Evolutionary conservation across 2,329 filamentous ascomycete species (phyloP), one percentile per base, ranked within the genome.

Genomic region (Aureobasidium namibiae): DNA sequence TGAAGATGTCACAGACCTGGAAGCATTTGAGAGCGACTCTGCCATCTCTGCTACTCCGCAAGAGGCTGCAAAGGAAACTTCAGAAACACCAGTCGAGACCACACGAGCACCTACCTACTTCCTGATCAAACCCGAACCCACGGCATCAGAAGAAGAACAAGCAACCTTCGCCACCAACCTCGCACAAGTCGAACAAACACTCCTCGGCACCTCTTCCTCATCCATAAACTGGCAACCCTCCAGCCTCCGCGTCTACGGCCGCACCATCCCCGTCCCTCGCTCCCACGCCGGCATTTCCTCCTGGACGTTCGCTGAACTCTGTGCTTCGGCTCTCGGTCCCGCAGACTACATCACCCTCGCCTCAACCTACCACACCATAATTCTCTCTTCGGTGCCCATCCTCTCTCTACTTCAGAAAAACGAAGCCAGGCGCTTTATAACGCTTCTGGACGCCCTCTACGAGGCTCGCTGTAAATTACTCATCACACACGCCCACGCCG

Each of bases 271-370:
- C 1, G 79, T 90, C 2, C 83, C 85, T 1, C 76, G 76, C 3
- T 80, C 86, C 38, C 73, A 80, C 62, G 39, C 53, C 9, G 45
- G 45, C 26, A 53, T 44, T 7, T 72, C 78, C 24, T 80, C 85
- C 46, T 90, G 87, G 82, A 80, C 82, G 10, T 94, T 92, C 65
- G 67, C 77, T 14, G 80, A 87, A 36, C 80, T 92, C 1, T 90
- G 88, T 60, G 79, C 80, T 61, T 74, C 72, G 6, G 77, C 78
- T 1, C 84, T 91, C 45, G 89, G 89, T 0, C 88, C 89, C 1
- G 89, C 89, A 29, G 89, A 94, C 74, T 94, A 92, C 72, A 88
- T 92, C 58, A 88, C 87, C 1, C 81, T 94, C 69, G 88, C 89
- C 1, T 91, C 88, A 1, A 87, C 82, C 16, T 92, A 86, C 70